Percentiles rank a stretch among this genome's conserved stretches.
Conservation (phyloP, 1,284 basidiomycete species). For the Leccinum fallax region DNA sequence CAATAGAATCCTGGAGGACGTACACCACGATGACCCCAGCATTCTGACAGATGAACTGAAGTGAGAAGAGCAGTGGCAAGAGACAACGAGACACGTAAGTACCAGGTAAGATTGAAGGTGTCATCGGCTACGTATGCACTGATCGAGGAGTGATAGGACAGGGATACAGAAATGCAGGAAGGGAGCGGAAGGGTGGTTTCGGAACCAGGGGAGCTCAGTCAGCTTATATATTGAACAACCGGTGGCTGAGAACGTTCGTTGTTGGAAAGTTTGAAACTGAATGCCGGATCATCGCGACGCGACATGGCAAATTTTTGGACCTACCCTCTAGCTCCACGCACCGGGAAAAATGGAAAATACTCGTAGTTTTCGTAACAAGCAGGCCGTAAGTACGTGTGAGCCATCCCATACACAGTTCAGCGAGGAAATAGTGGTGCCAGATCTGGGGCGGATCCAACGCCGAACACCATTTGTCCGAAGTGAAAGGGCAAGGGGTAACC, state of each 20-base stretch:
- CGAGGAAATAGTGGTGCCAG: background rate
- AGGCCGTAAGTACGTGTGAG: conserved; percentile 7
- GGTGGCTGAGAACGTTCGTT: conserved; percentile 29
- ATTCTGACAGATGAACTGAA: conserved; percentile 50
- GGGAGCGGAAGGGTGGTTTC: background rate
- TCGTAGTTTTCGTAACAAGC: conserved; percentile 18
- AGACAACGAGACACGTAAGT: conserved; percentile 1
- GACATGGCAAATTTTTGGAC: conserved; percentile 1
- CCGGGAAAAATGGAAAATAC: conserved; percentile 7
- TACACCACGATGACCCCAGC: conserved; percentile 95
- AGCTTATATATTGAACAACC: conserved; percentile 30
- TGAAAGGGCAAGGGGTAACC: background rate
- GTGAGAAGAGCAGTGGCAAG: background rate
- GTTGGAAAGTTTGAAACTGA: conserved; percentile 1
- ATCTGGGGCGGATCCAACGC: background rate
- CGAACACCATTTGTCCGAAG: background rate
- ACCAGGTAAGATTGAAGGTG: conserved; percentile 29
- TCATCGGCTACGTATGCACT: conserved; percentile 22
- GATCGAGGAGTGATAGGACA: conserved; percentile 1
- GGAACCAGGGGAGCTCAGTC: background rate
- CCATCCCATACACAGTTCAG: background rate
- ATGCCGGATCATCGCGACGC: conserved; percentile 7
- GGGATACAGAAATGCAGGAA: background rate
- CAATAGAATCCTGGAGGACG: conserved; percentile 36
- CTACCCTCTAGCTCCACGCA: conserved; percentile 2